Evolutionary conservation across 768 basidiomycete species (phyloP).

Genomic region (Strobilomyces confusus): DNA sequence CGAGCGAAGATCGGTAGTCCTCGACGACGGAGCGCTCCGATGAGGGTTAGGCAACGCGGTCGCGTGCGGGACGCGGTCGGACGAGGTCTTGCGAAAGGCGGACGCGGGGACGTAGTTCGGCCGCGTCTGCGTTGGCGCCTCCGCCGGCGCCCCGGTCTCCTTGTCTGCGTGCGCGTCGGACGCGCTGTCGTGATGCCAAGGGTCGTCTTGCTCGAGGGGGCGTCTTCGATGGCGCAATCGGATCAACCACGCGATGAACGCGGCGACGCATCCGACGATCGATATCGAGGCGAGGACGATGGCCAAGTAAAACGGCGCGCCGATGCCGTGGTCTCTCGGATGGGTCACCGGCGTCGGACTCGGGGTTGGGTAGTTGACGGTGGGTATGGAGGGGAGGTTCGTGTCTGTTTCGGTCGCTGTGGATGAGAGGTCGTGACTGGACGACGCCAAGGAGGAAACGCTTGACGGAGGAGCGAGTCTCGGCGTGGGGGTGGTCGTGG

Average conservation of each 20-base stretch:
- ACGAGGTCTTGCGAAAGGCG: constrained; percentile 15
- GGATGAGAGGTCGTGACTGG: constrained; percentile 4
- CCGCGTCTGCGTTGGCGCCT: constrained; percentile 19
- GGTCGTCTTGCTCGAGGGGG: constrained; percentile 30
- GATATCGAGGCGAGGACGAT: constrained; percentile 47
- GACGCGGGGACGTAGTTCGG: constrained; percentile 25
- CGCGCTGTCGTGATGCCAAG: constrained; percentile 31
- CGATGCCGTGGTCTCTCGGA: constrained; percentile 21
- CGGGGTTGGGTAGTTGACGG: constrained; percentile 21
- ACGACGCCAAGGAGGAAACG: constrained; percentile 3
- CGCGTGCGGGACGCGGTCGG: constrained; percentile 18
- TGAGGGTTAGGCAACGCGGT: neutral
- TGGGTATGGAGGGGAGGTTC: constrained; percentile 22
- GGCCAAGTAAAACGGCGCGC: constrained; percentile 46
- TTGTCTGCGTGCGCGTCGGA: constrained; percentile 8
- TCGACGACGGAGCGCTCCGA: constrained; percentile 6
- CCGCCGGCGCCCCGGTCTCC: too few relatives aligned
- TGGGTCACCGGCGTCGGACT: constrained; percentile 18
- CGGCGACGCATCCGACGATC: constrained; percentile 41
- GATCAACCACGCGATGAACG: constrained; percentile 48
- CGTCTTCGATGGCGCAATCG: constrained; percentile 38
- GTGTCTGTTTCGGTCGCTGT: constrained; percentile 17
- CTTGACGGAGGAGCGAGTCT: neutral
- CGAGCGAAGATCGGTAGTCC: neutral
- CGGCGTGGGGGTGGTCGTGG: constrained; percentile 2